Base-by-base conservation (phyloP, 2,329 filamentous ascomycete species). In the Exophiala alcalophila region DNA sequence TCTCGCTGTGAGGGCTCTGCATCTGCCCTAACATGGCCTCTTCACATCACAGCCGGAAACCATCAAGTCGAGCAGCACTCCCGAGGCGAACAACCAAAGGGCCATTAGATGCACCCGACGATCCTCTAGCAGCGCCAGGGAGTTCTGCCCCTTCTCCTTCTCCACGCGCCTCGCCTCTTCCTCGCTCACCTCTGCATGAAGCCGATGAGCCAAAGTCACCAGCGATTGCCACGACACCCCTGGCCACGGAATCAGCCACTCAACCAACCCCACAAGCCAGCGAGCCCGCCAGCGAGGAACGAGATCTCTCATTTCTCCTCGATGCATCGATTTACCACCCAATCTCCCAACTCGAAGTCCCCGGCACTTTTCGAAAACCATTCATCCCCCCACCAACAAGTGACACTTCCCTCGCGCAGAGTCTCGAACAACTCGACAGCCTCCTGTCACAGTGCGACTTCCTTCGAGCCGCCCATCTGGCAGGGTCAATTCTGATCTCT, bases 311-410 rank as follows among this genome's bases (percentile, higher is more conserved):
- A 12, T 91, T 84, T 62, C 80, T 96, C 31, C 77, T 92, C 8
- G 79, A 83, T 14, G 82, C 86, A 3, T 80, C 87, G 52, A 83
- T 90, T 42, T 96, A 91, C 69, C 90, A 95, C 60, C 80, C 84
- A 2, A 72, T 96, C 16, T 81, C 84, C 1, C 76, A 76, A 11
- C 73, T 80, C 30, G 70, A 76, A 36, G 66, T 80, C 30, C 76
- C 78, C 3, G 66, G 67, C 5, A 68, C 87, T 3, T 91, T 95
- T 62, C 80, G 86, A 48, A 77, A 78, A 51, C 77, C 86, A 0
- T 64, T 79, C 14, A 73, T 81, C 49, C 78, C 82, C 52, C 44
- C 44, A n/a, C 82, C 86, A 1, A 62, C 72, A 1, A 68, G 79
- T 0, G 74, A 78, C 19, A 79, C 84, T 1, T 71, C 85, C 0